Conservation (phyloP, 495 filamentous ascomycete genomes). For the Daldinia childiae region DNA sequence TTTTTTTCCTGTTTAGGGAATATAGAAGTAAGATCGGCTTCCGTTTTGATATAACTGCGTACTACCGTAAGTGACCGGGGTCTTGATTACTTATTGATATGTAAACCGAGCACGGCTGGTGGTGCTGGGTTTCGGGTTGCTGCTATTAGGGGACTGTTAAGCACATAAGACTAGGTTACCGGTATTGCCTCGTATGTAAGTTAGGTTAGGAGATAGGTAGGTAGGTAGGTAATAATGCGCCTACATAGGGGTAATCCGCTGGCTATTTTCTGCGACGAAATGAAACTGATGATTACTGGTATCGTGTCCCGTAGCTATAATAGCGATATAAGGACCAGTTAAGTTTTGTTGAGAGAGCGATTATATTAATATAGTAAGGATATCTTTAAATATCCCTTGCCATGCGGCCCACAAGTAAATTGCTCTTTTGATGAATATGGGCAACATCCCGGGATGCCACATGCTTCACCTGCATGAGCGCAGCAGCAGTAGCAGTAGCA, state of each 20-base stretch:
- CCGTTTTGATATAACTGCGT: constrained; percentile 10
- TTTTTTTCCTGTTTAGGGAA: neutral
- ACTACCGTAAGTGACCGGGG: constrained; percentile 6
- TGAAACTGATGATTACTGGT: neutral
- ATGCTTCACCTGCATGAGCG: constrained; percentile 38
- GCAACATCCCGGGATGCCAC: constrained; percentile 40
- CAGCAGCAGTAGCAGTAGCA: constrained; percentile 10
- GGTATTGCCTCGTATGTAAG: neutral
- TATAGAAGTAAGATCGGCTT: neutral
- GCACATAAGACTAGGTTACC: neutral
- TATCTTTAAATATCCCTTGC: constrained; percentile 24
- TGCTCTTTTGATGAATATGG: constrained; percentile 25
- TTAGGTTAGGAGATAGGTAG: no score
- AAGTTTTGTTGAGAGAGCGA: neutral
- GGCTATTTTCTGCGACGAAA: neutral
- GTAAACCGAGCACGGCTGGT: neutral
- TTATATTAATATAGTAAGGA: constrained; percentile 3
- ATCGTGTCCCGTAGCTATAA: neutral
- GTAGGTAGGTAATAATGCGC: neutral
- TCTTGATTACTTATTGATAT: constrained; percentile 11
- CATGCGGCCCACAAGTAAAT: constrained; percentile 29
- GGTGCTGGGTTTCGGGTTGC: neutral
- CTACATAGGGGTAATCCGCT: neutral
- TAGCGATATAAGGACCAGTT: neutral
- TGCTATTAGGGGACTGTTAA: constrained; percentile 4